Conservation (phyloP, 2,329 filamentous ascomycete genomes). For the Metarhizium humberi region DNA sequence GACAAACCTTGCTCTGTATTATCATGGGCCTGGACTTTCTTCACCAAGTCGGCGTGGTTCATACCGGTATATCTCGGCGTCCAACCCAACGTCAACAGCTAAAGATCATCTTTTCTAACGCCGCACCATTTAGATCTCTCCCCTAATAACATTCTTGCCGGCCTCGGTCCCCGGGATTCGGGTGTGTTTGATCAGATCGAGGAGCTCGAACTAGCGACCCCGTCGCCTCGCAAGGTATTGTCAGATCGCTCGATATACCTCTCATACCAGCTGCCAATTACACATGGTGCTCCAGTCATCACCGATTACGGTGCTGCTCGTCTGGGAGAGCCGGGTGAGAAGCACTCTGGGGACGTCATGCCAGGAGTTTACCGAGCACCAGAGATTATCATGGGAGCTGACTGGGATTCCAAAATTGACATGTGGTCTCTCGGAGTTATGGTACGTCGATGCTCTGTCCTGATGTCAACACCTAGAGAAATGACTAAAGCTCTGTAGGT, state of each 20-base stretch:
- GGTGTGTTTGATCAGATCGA: constrained; percentile 9
- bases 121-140: constrained; percentile 11
- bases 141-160: constrained; percentile 16
- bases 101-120: too few relatives aligned
- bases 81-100: too few relatives aligned
- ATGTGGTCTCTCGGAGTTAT: constrained; percentile 25
- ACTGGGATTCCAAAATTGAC: constrained; percentile 24
- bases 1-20: constrained; percentile 11
- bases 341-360: constrained; percentile 20
- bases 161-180: constrained; percentile 9
- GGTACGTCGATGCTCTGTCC: constrained; percentile 9
- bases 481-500: constrained; percentile 9
- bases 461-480: not conserved
- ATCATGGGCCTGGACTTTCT: constrained; percentile 12
- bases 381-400: constrained; percentile 23
- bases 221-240: constrained; percentile 17
- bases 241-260: constrained; percentile 17
- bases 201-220: constrained; percentile 7
- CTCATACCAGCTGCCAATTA: constrained; percentile 16
- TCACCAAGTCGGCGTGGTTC: constrained; percentile 10
- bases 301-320: constrained; percentile 22
- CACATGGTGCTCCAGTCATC: constrained; percentile 15
- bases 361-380: constrained; percentile 23
- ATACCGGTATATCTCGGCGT: constrained; percentile 9
- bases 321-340: constrained; percentile 10